Percentiles rank a stretch among this genome's conserved stretches.
phyloP scores from a whole-genome alignment of 768 basidiomycete genomes.

The Termitomyces sp. region DNA sequence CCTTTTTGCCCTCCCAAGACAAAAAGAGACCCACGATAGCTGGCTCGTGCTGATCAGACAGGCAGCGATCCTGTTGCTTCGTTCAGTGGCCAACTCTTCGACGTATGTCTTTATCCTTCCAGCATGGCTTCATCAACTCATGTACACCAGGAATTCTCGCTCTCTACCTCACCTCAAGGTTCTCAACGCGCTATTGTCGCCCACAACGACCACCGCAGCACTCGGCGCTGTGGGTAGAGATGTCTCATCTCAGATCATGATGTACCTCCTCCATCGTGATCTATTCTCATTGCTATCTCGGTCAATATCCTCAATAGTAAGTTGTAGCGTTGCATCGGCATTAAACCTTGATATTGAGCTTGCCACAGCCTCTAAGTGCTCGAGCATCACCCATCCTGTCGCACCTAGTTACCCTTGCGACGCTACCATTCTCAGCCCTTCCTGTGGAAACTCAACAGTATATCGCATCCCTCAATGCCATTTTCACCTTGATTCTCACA shows the following conservation, averaged over 20 bases:
- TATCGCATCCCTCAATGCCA: slow-evolving; percentile 27
- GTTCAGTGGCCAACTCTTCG: slow-evolving; percentile 44
- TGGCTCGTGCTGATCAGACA: slow-evolving; percentile 64
- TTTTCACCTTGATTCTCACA: slow-evolving; percentile 58
- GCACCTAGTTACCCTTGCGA: slow-evolving; percentile 42
- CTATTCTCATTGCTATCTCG: slow-evolving; percentile 38
- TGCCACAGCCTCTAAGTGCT: slow-evolving; percentile 46
- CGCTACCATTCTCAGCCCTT: slow-evolving; percentile 33
- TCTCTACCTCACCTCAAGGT: slow-evolving; percentile 47
- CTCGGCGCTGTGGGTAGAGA: slow-evolving; percentile 28
- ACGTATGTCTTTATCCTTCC: slow-evolving; percentile 34
- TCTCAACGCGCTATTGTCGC: slow-evolving; percentile 44
- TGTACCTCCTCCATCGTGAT: slow-evolving; percentile 44
- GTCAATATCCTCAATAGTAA: slow-evolving; percentile 45
- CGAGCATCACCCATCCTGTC: slow-evolving; percentile 53
- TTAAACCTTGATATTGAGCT: background rate
- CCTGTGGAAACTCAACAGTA: slow-evolving; percentile 18
- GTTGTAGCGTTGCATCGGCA: slow-evolving; percentile 23
- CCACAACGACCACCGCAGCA: slow-evolving; percentile 15
- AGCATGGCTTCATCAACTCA: background rate
- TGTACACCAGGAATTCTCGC: slow-evolving; percentile 38
- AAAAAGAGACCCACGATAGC: slow-evolving; percentile 33
- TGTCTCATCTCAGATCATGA: slow-evolving; percentile 29
- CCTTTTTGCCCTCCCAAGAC: slow-evolving; percentile 35
- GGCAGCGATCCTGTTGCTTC: slow-evolving; percentile 44